phyloP scores from a whole-genome alignment of 257 asterid genomes.

The Pogostemon cablin region DNA sequence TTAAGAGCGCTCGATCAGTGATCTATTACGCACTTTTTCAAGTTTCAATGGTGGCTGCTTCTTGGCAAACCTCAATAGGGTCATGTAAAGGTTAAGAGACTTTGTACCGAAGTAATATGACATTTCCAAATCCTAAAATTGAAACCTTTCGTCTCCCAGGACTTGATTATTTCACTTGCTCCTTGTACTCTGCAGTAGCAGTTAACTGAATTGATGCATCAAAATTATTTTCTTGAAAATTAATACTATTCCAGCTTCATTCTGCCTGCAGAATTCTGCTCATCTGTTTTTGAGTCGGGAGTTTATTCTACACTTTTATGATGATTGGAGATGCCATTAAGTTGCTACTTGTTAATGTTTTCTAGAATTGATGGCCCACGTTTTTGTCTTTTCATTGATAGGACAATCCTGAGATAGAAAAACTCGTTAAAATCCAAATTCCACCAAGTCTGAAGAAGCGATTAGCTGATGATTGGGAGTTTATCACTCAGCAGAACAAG shows the following conservation, averaged over 20 bases:
- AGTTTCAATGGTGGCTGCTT: no score
- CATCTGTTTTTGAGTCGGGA: constrained; percentile 2
- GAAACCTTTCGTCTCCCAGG: background rate
- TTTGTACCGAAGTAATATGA: constrained; percentile 2
- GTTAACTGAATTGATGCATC: background rate
- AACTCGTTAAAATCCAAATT: constrained; percentile 66
- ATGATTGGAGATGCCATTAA: constrained; percentile 9
- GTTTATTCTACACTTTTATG: constrained; percentile 10
- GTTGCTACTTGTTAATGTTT: background rate
- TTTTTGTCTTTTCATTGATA: constrained; percentile 37
- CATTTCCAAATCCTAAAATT: constrained; percentile 23
- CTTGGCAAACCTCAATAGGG: no score
- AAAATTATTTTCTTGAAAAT: background rate
- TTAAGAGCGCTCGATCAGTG: no score
- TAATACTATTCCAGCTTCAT: constrained; percentile 10
- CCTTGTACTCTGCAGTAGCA: constrained; percentile 25
- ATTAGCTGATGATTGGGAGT: constrained; percentile 85
- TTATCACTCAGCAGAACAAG: constrained; percentile 81
- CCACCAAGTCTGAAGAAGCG: constrained; percentile 78
- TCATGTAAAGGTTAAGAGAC: constrained; percentile 1
- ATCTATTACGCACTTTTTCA: no score
- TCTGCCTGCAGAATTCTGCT: constrained; percentile 20
- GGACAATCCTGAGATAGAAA: constrained; percentile 60
- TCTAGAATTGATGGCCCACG: constrained; percentile 23
- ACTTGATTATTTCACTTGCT: background rate